A percentile compares a stretch with the other conserved stretches of the same genome.
phyloP scores from a whole-genome alignment of 192 early-diverging fungal species.

The Funneliformis mosseae region DNA sequence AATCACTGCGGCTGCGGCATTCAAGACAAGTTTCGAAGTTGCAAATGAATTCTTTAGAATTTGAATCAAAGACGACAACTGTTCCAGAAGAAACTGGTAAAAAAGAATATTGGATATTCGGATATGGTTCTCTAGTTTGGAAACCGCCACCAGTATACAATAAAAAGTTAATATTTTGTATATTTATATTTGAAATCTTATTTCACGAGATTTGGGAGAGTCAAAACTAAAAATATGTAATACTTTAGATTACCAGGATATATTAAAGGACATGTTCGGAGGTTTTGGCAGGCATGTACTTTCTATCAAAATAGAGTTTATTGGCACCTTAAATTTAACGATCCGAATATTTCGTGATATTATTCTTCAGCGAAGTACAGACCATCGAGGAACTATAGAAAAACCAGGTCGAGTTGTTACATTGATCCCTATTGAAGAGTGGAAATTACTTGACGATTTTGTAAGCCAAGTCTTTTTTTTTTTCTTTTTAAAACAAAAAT shows the following conservation, averaged over 20 bases:
- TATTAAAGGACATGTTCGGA: constrained; percentile 66
- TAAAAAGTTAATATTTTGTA: constrained; percentile 41
- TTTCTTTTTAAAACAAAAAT: not conserved
- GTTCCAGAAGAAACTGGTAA: not conserved
- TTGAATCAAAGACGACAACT: not conserved
- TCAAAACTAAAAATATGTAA: not conserved
- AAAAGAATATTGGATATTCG: constrained; percentile 54
- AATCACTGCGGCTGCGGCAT: not conserved
- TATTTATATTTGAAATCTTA: not conserved
- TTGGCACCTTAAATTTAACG: not conserved
- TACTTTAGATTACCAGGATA: constrained; percentile 57
- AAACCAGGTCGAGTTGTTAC: constrained; percentile 87
- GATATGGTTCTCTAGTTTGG: constrained; percentile 61
- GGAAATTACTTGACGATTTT: constrained; percentile 53
- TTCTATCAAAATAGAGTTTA: not conserved
- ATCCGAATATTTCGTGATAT: not conserved
- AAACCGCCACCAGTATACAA: constrained; percentile 57
- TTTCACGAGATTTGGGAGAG: not conserved
- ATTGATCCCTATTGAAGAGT: constrained; percentile 73
- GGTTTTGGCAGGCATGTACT: constrained; percentile 72
- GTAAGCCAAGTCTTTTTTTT: constrained; percentile 37
- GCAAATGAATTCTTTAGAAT: not conserved
- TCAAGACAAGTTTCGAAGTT: not conserved
- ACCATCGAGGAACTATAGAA: constrained; percentile 83
- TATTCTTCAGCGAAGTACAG: constrained; percentile 63